A percentile compares a stretch with the other conserved stretches of the same genome.
Conservation (phyloP, 257 asterid genomes). For the Marsdenia floribunda region DNA sequence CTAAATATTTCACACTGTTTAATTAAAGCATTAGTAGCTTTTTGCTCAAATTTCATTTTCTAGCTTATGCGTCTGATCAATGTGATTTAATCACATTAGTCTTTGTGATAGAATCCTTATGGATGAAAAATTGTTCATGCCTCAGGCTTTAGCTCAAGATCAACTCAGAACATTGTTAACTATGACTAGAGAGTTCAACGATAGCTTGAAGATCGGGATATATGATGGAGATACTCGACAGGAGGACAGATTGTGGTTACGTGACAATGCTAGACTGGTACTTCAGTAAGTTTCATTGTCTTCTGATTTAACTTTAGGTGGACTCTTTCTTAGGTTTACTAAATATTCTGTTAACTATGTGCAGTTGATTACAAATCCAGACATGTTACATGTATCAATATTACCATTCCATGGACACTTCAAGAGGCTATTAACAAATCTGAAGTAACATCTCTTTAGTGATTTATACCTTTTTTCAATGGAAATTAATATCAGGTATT, state of each 20-base stretch:
- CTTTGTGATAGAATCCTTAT: slow-evolving; percentile 6
- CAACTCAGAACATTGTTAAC: slow-evolving; percentile 67
- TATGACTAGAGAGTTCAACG: slow-evolving; percentile 54
- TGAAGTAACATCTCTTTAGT: slow-evolving; percentile 43
- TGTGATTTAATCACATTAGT: background rate
- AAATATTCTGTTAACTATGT: slow-evolving; percentile 24
- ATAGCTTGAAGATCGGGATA: slow-evolving; percentile 69
- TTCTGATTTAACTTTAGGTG: slow-evolving; percentile 14
- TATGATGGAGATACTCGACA: slow-evolving; percentile 94
- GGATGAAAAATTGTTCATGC: slow-evolving; percentile 20
- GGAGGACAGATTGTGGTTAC: slow-evolving; percentile 74
- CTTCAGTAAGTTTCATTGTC: slow-evolving; percentile 23
- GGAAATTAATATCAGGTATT: background rate
- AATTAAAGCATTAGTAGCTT: background rate
- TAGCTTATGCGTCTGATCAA: background rate
- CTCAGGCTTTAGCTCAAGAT: slow-evolving; percentile 98
- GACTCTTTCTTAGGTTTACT: slow-evolving; percentile 10
- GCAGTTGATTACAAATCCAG: slow-evolving; percentile 97
- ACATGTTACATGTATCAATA: slow-evolving; percentile 88
- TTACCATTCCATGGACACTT: slow-evolving; percentile 83
- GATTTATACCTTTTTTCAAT: background rate
- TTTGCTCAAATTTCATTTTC: background rate
- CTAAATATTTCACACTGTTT: background rate
- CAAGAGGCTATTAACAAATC: slow-evolving; percentile 73
- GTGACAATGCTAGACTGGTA: slow-evolving; percentile 93